Evolutionary conservation across 495 filamentous ascomycete genomes (phyloP), one percentile per base, ranked within the genome.

Genomic region (Hypoxylon crocopeplum): DNA sequence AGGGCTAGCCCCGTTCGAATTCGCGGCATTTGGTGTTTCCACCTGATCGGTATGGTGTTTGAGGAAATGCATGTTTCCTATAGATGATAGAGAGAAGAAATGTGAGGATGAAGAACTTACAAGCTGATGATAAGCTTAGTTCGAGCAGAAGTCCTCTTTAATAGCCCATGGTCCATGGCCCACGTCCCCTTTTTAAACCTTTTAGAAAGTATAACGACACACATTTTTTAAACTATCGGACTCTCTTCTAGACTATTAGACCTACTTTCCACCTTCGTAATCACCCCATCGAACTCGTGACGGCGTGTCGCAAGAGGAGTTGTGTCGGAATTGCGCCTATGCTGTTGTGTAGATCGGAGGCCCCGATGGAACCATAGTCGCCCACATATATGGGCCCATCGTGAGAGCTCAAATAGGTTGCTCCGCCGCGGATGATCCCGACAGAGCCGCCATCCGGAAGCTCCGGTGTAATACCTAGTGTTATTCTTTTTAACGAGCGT

Each of bases 311-410:
- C 46, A 56, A 50, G 56, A 56, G 50, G 21, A 44, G n/a, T 48
- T 47, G 34, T 17, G 48, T 44, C 34, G 56, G 45, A 16, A 17
- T 38, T 38, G 5, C 17, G 34, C 17, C 32, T 34, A 10, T 34
- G 32, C 37, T 36, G 21, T 8, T 47, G 41, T 19, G 51, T 56
- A 5, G 62, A 65, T 56, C 56, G 46, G 50, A 45, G 24, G 50
- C 16, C 30, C 56, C 49, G 56, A 61, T 56, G 62, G 62, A 56
- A 56, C 62, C 51, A 58, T 56, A 47, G 30, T 15, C 22, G 36
- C 45, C 62, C 50, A 59, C 62, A 61, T 64, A 64, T 59, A 64
- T 59, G 61, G 61, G 61, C 16, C 54, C 61, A 64, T 59, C 54
- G 50, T 39, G 44, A 55, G 42, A 40, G 48, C 38, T 55, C 61